Percentiles rank a stretch among this genome's conserved stretches.
phyloP scores from a whole-genome alignment of 2,329 filamentous ascomycete genomes.

The Cryphonectria parasitica region DNA sequence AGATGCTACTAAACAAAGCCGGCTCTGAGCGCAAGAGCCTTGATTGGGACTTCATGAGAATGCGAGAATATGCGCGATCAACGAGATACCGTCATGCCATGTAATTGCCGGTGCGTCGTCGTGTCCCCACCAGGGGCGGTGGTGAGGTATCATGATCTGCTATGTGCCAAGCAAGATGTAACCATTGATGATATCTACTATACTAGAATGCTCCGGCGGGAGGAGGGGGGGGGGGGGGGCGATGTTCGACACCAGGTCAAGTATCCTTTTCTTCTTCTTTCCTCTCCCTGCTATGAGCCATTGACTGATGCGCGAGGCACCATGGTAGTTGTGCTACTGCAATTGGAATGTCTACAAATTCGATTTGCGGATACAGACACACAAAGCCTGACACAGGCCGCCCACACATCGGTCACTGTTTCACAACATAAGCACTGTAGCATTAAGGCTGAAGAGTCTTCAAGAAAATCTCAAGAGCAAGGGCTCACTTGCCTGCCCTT shows the following conservation, averaged over 20 bases:
- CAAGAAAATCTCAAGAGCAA: background rate
- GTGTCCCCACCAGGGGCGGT: background rate
- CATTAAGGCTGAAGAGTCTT: background rate
- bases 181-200: background rate
- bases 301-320: background rate
- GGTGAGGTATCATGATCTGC: background rate
- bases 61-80: background rate
- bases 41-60: background rate
- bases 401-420: background rate
- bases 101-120: background rate
- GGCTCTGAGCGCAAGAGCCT: background rate
- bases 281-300: too few relatives aligned
- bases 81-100: background rate
- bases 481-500: background rate
- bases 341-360: background rate
- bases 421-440: slow-evolving; percentile 1
- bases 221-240: too few relatives aligned
- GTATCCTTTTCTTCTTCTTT: background rate
- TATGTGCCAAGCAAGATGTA: background rate
- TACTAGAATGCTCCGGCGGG: background rate
- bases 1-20: slow-evolving; percentile 9
- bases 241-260: background rate
- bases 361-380: background rate
- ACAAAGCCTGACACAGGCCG: background rate
- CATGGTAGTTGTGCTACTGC: background rate